phyloP scores from a whole-genome alignment of 768 basidiomycete genomes.

The Holtermannia corniformis region DNA sequence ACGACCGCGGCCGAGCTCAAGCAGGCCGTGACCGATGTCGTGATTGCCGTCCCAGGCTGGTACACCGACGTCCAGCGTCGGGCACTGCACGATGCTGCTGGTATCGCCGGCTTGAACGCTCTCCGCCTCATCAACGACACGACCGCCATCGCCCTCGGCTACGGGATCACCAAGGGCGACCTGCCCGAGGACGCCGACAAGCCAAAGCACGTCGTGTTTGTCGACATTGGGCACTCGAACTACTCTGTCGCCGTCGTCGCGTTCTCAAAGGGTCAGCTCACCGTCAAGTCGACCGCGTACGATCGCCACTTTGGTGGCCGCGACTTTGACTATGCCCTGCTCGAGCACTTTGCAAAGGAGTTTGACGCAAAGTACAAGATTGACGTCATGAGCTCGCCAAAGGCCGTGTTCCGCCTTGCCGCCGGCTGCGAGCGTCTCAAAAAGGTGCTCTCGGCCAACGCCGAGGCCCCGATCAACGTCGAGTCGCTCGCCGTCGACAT shows the following conservation, averaged over 20 bases:
- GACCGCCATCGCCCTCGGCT: slow-evolving; percentile 90
- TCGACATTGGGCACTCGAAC: slow-evolving; percentile 90
- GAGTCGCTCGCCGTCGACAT: slow-evolving; percentile 95
- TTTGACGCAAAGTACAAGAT: slow-evolving; percentile 98
- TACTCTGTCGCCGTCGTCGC: slow-evolving; percentile 79
- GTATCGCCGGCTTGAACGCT: slow-evolving; percentile 77
- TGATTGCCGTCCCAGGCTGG: slow-evolving; percentile 94
- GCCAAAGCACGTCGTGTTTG: slow-evolving; percentile 80
- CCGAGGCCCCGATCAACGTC: slow-evolving; percentile 77
- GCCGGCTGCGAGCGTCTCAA: slow-evolving; percentile 89
- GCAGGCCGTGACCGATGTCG: slow-evolving; percentile 74
- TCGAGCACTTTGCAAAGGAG: slow-evolving; percentile 77
- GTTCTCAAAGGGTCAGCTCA: slow-evolving; percentile 87
- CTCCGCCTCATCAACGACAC: slow-evolving; percentile 96
- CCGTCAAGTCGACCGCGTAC: slow-evolving; percentile 77
- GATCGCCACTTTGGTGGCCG: slow-evolving; percentile 92
- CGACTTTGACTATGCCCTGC: slow-evolving; percentile 86
- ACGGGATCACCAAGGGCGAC: slow-evolving; percentile 97
- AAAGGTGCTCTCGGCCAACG: slow-evolving; percentile 91
- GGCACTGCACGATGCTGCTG: slow-evolving; percentile 77
- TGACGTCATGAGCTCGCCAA: slow-evolving; percentile 81
- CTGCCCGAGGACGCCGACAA: slow-evolving; percentile 68
- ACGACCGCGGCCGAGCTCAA: slow-evolving; percentile 79
- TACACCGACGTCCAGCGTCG: slow-evolving; percentile 89
- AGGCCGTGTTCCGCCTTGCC: slow-evolving; percentile 81